Conservation (phyloP, 2,329 filamentous ascomycete species). For the Diaporthe aspalathi region DNA sequence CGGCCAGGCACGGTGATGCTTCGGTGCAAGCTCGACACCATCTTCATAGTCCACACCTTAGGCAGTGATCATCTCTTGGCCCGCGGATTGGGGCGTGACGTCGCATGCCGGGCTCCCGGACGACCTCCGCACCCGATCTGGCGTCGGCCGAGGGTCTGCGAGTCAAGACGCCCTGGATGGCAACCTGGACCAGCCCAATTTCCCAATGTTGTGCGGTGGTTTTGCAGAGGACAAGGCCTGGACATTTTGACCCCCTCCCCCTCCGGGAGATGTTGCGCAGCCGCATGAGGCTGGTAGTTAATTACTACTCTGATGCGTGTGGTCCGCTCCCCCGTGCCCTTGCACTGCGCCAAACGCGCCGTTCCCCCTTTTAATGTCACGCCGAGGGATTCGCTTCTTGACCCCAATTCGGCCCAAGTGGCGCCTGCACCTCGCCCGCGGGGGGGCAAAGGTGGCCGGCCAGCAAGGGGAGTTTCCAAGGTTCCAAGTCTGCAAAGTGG, state of each 20-base stretch:
- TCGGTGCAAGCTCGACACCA: slow-evolving; percentile 10
- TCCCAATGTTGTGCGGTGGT: neutral
- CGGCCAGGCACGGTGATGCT: slow-evolving; percentile 22
- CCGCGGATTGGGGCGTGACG: neutral
- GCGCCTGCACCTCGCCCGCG: slow-evolving; percentile 17
- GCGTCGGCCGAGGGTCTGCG: neutral
- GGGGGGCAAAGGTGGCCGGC: neutral
- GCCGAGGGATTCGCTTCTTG: slow-evolving; percentile 19
- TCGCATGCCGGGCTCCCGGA: slow-evolving; percentile 19
- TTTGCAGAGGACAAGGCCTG: neutral
- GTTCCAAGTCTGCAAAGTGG: neutral
- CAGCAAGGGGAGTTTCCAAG: neutral
- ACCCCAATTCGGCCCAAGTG: slow-evolving; percentile 7
- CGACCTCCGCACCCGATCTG: slow-evolving; percentile 16
- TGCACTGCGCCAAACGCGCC: neutral
- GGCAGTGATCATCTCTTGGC: slow-evolving; percentile 5
- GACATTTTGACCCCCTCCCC: neutral
- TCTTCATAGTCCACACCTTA: slow-evolving; percentile 7
- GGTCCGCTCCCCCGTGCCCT: neutral
- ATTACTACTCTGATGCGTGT: neutral
- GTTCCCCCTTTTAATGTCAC: neutral
- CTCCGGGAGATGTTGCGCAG: neutral
- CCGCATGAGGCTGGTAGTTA: neutral
- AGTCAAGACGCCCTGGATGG: slow-evolving; percentile 11
- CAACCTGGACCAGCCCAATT: neutral